Evolutionary conservation across 2,329 filamentous ascomycete species (phyloP).

Genomic region (Xylaria sp.): DNA sequence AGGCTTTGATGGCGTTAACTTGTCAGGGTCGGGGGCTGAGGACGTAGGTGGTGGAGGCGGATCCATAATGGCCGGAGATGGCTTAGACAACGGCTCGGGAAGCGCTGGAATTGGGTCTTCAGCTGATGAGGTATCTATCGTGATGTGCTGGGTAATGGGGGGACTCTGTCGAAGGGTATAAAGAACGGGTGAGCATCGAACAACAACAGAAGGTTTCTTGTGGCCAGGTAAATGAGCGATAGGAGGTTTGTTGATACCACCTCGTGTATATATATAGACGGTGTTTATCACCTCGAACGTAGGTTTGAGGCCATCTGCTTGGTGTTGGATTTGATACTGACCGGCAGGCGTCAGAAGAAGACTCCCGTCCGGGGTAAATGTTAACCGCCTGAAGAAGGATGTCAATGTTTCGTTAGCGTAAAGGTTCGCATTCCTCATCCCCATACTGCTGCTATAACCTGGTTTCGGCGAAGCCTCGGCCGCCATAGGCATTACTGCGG

Average conservation of each 20-base stretch:
- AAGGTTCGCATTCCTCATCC: constrained; percentile 82
- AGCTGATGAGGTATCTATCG: constrained; percentile 87
- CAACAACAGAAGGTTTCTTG: constrained; percentile 96
- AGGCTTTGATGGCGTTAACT: constrained; percentile 57
- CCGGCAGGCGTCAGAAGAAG: constrained; percentile 92
- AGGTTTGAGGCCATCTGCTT: constrained; percentile 66
- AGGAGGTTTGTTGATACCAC: constrained; percentile 94
- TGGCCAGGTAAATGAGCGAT: constrained; percentile 94
- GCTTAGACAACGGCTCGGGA: constrained; percentile 78
- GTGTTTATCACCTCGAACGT: constrained; percentile 92
- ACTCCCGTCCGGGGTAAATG: constrained; percentile 94
- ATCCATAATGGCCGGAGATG: constrained; percentile 73
- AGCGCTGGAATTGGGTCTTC: constrained; percentile 84
- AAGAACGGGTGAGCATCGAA: constrained; percentile 89
- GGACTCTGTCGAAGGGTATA: constrained; percentile 77
- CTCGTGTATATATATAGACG: constrained; percentile 96
- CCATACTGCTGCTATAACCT: constrained; percentile 58
- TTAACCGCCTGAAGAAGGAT: constrained; percentile 92
- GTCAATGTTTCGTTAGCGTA: constrained; percentile 97
- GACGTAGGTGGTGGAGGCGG: constrained; percentile 72
- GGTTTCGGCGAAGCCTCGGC: constrained; percentile 88
- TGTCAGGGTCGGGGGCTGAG: constrained; percentile 52
- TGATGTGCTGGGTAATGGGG: constrained; percentile 82
- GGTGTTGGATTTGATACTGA: constrained; percentile 85
- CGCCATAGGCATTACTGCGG: constrained; percentile 93